Evolutionary conservation across 345 rosid genomes (phyloP).

Genomic region (Raphanus raphanistrum): DNA sequence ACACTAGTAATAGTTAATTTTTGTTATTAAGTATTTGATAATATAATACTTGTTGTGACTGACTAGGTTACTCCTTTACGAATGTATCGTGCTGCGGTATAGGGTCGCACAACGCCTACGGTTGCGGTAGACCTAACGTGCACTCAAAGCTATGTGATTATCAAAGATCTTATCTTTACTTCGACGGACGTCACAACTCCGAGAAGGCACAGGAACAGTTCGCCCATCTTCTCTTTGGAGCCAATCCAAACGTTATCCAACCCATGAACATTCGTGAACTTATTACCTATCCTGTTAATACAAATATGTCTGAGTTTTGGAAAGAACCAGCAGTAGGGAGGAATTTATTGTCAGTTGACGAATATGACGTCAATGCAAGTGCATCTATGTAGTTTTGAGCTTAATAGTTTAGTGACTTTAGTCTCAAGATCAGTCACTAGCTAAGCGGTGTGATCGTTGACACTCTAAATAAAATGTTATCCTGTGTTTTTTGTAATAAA

Average conservation of each 20-base stretch:
- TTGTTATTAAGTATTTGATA: not conserved
- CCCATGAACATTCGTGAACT: constrained; percentile 38
- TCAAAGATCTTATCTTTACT: constrained; percentile 34
- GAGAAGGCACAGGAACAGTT: constrained; percentile 38
- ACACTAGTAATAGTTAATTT: not conserved
- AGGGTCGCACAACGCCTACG: constrained; percentile 34
- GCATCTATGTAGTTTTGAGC: too few species aligned
- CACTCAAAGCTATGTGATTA: constrained; percentile 34
- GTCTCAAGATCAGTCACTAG: not conserved
- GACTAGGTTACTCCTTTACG: constrained; percentile 11
- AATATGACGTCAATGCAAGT: not conserved
- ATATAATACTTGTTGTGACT: not conserved
- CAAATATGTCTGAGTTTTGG: constrained; percentile 30
- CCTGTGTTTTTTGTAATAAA: not conserved
- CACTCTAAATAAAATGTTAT: not conserved
- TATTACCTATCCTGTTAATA: constrained; percentile 6
- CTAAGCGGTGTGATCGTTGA: not conserved
- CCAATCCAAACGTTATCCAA: constrained; percentile 27
- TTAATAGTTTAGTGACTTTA: too few species aligned
- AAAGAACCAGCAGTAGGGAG: not conserved
- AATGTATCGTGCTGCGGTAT: constrained; percentile 32
- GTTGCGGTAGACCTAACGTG: constrained; percentile 31
- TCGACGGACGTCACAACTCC: constrained; percentile 28
- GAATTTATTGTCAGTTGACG: not conserved
- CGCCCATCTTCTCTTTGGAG: constrained; percentile 35